Conservation (phyloP, 129 eudicot genomes). For the Ambrosia trifida region DNA sequence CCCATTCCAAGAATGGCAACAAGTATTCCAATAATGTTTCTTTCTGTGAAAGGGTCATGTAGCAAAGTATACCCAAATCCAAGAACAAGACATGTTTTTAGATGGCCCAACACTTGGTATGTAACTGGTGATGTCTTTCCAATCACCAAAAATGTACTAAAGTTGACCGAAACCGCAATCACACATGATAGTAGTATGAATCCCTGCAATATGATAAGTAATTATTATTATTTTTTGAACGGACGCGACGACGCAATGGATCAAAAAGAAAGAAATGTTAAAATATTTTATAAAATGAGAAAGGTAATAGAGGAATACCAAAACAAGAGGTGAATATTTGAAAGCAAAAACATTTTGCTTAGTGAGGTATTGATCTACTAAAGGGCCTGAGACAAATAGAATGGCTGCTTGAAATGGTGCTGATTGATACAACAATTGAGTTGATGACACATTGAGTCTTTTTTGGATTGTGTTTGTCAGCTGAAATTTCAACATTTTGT, state of each 20-base stretch:
- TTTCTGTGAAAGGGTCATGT: conserved; percentile 86
- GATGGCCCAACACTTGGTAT: conserved; percentile 91
- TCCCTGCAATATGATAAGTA: conserved; percentile 50
- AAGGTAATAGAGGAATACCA: conserved; percentile 50
- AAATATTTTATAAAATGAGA: neutral
- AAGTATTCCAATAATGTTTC: conserved; percentile 81
- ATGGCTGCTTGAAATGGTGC: conserved; percentile 96
- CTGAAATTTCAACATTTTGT: conserved; percentile 41
- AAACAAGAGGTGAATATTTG: conserved; percentile 71
- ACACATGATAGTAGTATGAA: conserved; percentile 84
- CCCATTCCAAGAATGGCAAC: conserved; percentile 96
- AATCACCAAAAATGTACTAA: conserved; percentile 95
- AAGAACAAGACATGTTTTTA: conserved; percentile 95
- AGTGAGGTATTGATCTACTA: conserved; percentile 80
- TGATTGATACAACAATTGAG: conserved; percentile 88
- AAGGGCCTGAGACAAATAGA: conserved; percentile 78
- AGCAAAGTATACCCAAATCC: conserved; percentile 87
- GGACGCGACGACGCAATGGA: too few species aligned
- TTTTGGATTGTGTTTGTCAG: conserved; percentile 96
- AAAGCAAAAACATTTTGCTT: conserved; percentile 79
- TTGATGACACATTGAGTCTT: conserved; percentile 85
- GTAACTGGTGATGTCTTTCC: conserved; percentile 99
- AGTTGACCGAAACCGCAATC: conserved; percentile 93
- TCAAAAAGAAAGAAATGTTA: neutral
- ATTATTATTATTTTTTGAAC: too few species aligned